Evolutionary conservation across 2,329 filamentous ascomycete genomes (phyloP).

Genomic region (Diaporthe sp.): DNA sequence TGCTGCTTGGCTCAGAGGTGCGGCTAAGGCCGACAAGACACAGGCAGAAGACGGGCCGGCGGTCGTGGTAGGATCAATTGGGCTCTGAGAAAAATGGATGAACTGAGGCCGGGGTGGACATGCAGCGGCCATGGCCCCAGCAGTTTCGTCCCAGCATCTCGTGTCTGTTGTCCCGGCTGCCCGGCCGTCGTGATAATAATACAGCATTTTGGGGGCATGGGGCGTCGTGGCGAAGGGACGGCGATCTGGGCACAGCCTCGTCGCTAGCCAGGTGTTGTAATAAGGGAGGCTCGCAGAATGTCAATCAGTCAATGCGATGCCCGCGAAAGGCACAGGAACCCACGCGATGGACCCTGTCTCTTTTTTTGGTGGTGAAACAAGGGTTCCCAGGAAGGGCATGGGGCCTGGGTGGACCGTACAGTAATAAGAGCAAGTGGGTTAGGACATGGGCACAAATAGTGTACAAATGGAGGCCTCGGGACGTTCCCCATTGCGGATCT

Average conservation of each 20-base stretch:
- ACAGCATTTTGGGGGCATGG: constrained; percentile 11
- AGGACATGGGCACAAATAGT: constrained; percentile 5
- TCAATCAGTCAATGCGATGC: constrained; percentile 22
- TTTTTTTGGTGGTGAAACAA: constrained; percentile 25
- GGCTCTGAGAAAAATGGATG: constrained; percentile 5
- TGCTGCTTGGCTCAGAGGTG: neutral
- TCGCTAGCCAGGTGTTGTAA: constrained; percentile 27
- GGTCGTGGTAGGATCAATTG: neutral
- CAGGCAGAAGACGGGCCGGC: constrained; percentile 13
- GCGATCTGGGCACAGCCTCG: constrained; percentile 30
- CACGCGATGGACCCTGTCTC: constrained; percentile 16
- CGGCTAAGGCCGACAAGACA: constrained; percentile 9
- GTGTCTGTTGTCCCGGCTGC: neutral
- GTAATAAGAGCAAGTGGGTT: neutral
- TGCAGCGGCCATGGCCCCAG: neutral
- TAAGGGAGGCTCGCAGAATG: constrained; percentile 17
- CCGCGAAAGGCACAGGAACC: neutral
- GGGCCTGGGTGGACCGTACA: neutral
- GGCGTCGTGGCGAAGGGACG: constrained; percentile 22
- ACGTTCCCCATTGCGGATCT: constrained; percentile 29
- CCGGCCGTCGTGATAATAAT: neutral
- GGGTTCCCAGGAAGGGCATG: constrained; percentile 17
- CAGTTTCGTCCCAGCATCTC: constrained; percentile 9
- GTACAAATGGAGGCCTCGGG: constrained; percentile 32
- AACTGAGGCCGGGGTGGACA: neutral